Evolutionary conservation across 2,329 filamentous ascomycete genomes (phyloP).

Genomic region (Venturiaceae sp.): DNA sequence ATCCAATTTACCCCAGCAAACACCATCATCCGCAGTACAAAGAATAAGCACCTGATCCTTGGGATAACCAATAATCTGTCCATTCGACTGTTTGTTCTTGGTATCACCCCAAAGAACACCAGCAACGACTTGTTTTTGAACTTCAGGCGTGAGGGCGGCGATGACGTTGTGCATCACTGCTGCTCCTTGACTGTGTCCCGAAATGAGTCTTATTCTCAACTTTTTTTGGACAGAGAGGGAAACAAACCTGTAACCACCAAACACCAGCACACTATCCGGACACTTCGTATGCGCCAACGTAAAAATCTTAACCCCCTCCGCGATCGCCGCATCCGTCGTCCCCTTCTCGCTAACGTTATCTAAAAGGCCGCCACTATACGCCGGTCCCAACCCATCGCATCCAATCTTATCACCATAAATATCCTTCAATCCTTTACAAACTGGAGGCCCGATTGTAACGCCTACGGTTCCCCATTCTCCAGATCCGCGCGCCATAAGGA

Average conservation of each 20-base stretch:
- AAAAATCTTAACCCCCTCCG: neutral
- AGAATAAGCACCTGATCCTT: conserved; percentile 15
- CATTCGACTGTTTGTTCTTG: conserved; percentile 23
- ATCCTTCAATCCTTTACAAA: neutral
- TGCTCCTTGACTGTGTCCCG: conserved; percentile 31
- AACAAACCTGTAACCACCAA: conserved; percentile 2
- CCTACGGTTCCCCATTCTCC: conserved; percentile 23
- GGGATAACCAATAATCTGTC: conserved; percentile 22
- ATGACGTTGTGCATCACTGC: conserved; percentile 34
- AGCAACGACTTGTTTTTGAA: conserved; percentile 23
- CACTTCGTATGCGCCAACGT: neutral
- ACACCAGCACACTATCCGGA: neutral
- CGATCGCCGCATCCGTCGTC: neutral
- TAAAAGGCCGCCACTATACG: neutral
- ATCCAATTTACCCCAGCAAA: conserved; percentile 15
- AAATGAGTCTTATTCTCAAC: neutral
- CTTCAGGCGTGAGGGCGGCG: conserved; percentile 19
- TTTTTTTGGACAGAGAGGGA: neutral
- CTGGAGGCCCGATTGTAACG: neutral
- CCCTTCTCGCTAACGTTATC: neutral
- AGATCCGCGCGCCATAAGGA: conserved; percentile 32
- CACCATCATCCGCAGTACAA: conserved; percentile 17
- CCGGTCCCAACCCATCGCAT: conserved; percentile 1
- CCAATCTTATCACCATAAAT: neutral
- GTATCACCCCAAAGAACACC: conserved; percentile 36